These are phyloP conservation scores for Fraxinus sp. DNA, from an alignment of 305 asterid genomes.

Conservation along the genomic window DNA sequence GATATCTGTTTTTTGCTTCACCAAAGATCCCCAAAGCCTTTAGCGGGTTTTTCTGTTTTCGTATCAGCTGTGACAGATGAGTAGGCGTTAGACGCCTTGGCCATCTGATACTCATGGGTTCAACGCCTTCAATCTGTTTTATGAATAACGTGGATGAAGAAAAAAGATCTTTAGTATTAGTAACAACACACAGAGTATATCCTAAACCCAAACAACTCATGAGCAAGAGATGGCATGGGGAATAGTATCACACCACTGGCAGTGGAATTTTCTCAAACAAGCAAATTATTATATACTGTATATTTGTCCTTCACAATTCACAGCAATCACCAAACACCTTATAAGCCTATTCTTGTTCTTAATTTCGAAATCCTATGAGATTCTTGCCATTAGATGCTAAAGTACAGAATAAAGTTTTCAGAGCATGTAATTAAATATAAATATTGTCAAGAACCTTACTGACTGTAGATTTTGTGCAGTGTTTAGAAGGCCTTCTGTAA, in stretches of 20 bases:
- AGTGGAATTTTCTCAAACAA: background rate
- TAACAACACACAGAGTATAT: background rate
- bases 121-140: conserved; percentile 7
- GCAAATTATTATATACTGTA: background rate
- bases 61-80: conserved; percentile 64
- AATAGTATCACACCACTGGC: background rate
- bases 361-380: background rate
- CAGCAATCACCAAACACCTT: background rate
- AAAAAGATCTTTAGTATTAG: background rate
- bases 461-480: conserved; percentile 53
- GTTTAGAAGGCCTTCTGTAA: conserved; percentile 33
- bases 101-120: conserved; percentile 63
- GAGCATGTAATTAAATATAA: background rate
- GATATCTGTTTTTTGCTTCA: conserved; percentile 51
- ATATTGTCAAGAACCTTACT: conserved; percentile 32
- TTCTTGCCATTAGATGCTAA: background rate
- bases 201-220: conserved; percentile 8
- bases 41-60: conserved; percentile 67
- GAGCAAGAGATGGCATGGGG: background rate
- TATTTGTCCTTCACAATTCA: background rate
- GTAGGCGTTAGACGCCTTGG: conserved; percentile 61
- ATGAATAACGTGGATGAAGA: background rate
- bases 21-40: conserved; percentile 72
- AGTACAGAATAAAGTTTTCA: background rate
- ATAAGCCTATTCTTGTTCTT: background rate